Percentiles rank a stretch among this genome's conserved stretches.
These are phyloP conservation scores for Murraya paniculata DNA, from an alignment of 345 rosid genomes.

Conservation along the genomic window DNA sequence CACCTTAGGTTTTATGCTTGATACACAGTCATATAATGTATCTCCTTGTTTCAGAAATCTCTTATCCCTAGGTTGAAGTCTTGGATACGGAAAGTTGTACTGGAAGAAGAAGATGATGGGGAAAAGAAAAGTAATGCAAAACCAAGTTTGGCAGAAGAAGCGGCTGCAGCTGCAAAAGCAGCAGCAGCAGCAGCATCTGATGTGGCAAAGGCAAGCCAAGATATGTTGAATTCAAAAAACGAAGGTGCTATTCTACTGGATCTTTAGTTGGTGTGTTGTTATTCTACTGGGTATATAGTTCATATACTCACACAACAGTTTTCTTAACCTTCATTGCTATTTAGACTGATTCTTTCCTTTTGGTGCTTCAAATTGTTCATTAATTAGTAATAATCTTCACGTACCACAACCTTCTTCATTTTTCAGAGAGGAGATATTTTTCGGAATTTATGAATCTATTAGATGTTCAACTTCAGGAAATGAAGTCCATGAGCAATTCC, in stretches of 20 bases:
- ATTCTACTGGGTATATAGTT: not conserved
- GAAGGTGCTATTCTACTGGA: slow-evolving; percentile 47
- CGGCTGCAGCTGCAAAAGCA: slow-evolving; percentile 90
- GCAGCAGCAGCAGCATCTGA: slow-evolving; percentile 91
- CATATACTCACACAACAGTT: not conserved
- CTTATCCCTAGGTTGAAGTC: slow-evolving; percentile 75
- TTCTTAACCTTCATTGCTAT: not conserved
- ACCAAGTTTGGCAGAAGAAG: slow-evolving; percentile 85
- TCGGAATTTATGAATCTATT: slow-evolving; percentile 58
- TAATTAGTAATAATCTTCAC: slow-evolving; percentile 3
- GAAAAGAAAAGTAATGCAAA: slow-evolving; percentile 41
- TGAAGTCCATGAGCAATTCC: slow-evolving; percentile 70
- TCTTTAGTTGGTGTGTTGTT: not conserved
- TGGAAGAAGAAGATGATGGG: slow-evolving; percentile 68
- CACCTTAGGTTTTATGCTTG: not conserved
- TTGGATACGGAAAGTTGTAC: slow-evolving; percentile 79
- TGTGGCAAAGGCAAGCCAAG: slow-evolving; percentile 88
- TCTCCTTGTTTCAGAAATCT: slow-evolving; percentile 57
- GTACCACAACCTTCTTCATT: slow-evolving; percentile 10
- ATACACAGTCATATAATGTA: slow-evolving; percentile 12
- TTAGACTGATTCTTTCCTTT: slow-evolving; percentile 10
- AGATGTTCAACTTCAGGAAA: slow-evolving; percentile 76
- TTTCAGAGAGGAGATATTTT: slow-evolving; percentile 66
- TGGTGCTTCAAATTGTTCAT: slow-evolving; percentile 1
- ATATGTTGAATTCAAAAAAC: slow-evolving; percentile 57